phyloP scores from a whole-genome alignment of 768 basidiomycete species.

The Ramaria sp. region DNA sequence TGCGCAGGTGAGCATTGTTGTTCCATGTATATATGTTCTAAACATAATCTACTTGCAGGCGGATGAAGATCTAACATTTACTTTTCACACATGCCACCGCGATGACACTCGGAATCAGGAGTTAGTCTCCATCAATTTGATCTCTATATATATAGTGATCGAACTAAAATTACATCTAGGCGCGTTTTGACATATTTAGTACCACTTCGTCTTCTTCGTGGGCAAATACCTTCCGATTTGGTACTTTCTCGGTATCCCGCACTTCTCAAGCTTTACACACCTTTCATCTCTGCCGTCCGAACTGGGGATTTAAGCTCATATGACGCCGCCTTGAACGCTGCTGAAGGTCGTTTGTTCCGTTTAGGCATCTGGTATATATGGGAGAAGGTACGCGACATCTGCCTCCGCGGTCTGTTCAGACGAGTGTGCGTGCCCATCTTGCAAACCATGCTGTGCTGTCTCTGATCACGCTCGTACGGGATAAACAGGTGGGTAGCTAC shows the following conservation, averaged over 20 bases:
- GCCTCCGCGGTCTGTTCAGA: slow-evolving; percentile 73
- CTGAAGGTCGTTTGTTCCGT: slow-evolving; percentile 66
- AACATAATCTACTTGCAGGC: slow-evolving; percentile 34
- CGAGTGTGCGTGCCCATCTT: slow-evolving; percentile 44
- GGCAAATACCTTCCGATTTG: slow-evolving; percentile 68
- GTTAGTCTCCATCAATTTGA: slow-evolving; percentile 27
- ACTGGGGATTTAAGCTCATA: slow-evolving; percentile 70
- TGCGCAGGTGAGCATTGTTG: slow-evolving; percentile 43
- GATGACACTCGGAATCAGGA: slow-evolving; percentile 68
- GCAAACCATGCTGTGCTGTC: too few species aligned
- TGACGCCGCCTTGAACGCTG: slow-evolving; percentile 58
- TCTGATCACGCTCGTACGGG: slow-evolving; percentile 4
- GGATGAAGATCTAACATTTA: slow-evolving; percentile 77
- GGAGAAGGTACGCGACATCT: slow-evolving; percentile 82
- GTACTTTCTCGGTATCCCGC: slow-evolving; percentile 66
- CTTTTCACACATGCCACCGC: slow-evolving; percentile 75
- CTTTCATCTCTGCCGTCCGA: slow-evolving; percentile 74
- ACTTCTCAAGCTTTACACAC: slow-evolving; percentile 60
- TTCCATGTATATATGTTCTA: not conserved
- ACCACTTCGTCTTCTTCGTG: slow-evolving; percentile 79
- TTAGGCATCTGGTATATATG: slow-evolving; percentile 80
- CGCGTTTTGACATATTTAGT: slow-evolving; percentile 87
- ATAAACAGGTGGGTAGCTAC: slow-evolving; percentile 64
- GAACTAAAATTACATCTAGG: slow-evolving; percentile 29
- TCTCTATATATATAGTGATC: not conserved